A percentile compares a stretch with the other conserved stretches of the same genome.
Conservation (phyloP, 2,329 filamentous ascomycete genomes). For the Alternaria ventricosa region DNA sequence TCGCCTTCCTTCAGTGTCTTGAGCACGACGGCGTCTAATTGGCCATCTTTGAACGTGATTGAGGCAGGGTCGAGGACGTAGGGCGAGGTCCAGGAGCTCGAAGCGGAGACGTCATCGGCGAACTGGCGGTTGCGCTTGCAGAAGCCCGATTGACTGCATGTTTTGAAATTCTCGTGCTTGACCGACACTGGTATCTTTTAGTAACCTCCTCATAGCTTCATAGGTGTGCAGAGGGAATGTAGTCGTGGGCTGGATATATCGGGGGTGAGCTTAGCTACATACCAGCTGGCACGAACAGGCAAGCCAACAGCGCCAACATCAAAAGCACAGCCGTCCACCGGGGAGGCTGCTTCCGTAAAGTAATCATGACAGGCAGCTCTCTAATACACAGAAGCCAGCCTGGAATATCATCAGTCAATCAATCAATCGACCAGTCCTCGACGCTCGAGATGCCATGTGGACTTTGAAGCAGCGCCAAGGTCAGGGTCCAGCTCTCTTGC, state of each 20-base stretch:
- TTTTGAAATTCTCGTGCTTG: constrained; percentile 98
- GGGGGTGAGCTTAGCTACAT: constrained; percentile 25
- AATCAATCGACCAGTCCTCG: background rate
- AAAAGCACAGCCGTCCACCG: constrained; percentile 65
- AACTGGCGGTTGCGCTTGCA: constrained; percentile 93
- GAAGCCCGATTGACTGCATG: constrained; percentile 93
- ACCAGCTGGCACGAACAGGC: constrained; percentile 47
- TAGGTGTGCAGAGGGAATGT: background rate
- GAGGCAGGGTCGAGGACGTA: constrained; percentile 78
- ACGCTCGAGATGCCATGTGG: constrained; percentile 20
- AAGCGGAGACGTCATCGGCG: constrained; percentile 75
- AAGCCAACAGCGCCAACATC: constrained; percentile 42
- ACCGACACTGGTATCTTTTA: constrained; percentile 68
- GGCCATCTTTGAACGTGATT: constrained; percentile 77
- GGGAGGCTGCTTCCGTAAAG: constrained; percentile 49
- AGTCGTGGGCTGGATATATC: background rate
- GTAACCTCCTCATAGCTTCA: constrained; percentile 6
- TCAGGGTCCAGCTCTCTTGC: constrained; percentile 13
- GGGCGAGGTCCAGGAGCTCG: constrained; percentile 77
- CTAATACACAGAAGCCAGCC: constrained; percentile 25
- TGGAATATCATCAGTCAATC: constrained; percentile 12
- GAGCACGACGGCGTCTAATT: constrained; percentile 79
- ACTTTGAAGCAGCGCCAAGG: constrained; percentile 19
- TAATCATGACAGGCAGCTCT: constrained; percentile 38
- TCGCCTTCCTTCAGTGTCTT: constrained; percentile 73